Base-by-base conservation (phyloP, 129 eudicot genomes). In the Chrysanthemum seticuspe region DNA sequence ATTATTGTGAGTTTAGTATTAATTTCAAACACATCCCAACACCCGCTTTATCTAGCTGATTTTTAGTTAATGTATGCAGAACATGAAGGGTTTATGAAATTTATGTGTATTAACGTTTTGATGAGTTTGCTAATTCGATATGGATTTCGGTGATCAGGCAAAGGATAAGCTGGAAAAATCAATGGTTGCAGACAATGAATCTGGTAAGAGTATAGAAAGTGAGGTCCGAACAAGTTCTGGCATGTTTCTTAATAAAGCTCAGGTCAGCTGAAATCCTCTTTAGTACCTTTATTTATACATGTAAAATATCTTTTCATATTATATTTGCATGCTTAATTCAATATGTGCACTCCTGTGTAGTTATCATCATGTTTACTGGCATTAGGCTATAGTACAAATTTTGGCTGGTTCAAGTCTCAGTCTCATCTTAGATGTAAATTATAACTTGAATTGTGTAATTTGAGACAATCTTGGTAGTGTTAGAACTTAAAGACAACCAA, bases 191-290 rank as follows among this genome's bases (percentile, higher is more conserved):
- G 98, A 93, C 73, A 84, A 87, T 80, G 97, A 93, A 16, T 86
- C 98, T 13, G 98, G 98, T 14, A 86, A 93, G 86, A 93, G 98
- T 72, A 57, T 93, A 14, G 90, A 84, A 69, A 93, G 97, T 63
- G 90, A 87, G 62, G 92, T 87, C n/a, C 87, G 98, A 65, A 93
- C 98, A 8, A 93, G 98, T 83, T 87, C 96, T 0, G 98, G 98
- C 79, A 89, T 87, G 98, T 93, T 93, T 84, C 90, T 93, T 50
- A 53, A 21, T 49, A 89, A 87, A 80, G 79, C 79, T 55, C 96
- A 93, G 97, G 97, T 89, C 34, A 62, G 88, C 69, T 73, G 10
- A 68, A 29, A 25, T 62, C 18, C 13, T 62, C 48, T 8, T 62
- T 62, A 29, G 18, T 62, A 29, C 8, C 47, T 62, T 11, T 29